Evolutionary conservation across 805 yeast genomes (phyloP).

Genomic region (Ogataea methanolica): DNA sequence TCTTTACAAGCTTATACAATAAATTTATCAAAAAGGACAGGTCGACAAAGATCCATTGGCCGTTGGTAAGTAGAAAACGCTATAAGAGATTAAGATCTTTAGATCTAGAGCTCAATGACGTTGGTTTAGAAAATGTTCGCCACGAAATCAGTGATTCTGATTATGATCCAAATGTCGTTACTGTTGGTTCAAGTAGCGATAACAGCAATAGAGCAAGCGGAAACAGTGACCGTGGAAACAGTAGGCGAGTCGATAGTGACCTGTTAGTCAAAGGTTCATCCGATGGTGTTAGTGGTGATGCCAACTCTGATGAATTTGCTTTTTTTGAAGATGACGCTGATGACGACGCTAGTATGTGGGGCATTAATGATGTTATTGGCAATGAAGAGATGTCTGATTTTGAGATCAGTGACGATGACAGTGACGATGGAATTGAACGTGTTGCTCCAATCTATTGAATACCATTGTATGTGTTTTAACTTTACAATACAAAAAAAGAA

Average conservation of each 20-base stretch:
- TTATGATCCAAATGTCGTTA: not conserved
- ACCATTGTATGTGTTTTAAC: not conserved
- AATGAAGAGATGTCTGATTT: slow-evolving; percentile 19
- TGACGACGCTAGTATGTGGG: slow-evolving; percentile 3
- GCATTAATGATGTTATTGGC: slow-evolving; percentile 11
- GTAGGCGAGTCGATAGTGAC: not conserved
- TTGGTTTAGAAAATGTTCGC: slow-evolving; percentile 1
- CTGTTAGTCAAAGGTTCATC: not conserved
- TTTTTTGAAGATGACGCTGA: slow-evolving; percentile 1
- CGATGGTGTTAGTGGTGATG: not conserved
- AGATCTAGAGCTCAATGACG: slow-evolving; percentile 18
- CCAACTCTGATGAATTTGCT: not conserved
- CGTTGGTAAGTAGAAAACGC: slow-evolving; percentile 13
- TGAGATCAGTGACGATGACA: slow-evolving; percentile 23
- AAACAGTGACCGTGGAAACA: not conserved
- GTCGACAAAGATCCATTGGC: slow-evolving; percentile 19
- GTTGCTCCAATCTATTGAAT: slow-evolving; percentile 6
- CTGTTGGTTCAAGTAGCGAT: not conserved
- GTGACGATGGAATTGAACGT: slow-evolving; percentile 29
- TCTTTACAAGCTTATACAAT: slow-evolving; percentile 8
- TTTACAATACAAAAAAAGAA: not conserved
- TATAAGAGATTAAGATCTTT: slow-evolving; percentile 22
- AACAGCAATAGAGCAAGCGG: not conserved
- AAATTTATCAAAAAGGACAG: slow-evolving; percentile 3
- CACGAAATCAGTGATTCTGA: not conserved